A percentile compares a stretch with the other conserved stretches of the same genome.
phyloP scores from a whole-genome alignment of 148 eudicot species.

The Fagopyrum homotropicum region DNA sequence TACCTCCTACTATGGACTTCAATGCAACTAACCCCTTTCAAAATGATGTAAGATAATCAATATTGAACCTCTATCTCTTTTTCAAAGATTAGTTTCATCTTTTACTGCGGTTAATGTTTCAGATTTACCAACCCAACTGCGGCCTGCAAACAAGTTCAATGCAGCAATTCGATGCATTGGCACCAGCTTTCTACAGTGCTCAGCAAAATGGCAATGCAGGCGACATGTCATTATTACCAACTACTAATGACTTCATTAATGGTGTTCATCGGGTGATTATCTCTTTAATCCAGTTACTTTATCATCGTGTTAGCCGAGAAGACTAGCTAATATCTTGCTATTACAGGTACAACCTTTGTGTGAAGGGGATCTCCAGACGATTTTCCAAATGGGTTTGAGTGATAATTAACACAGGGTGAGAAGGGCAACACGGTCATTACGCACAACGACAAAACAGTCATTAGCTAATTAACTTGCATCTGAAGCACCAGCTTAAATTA shows the following conservation, averaged over 20 bases:
- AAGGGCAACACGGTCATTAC: background rate
- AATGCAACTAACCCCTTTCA: slow-evolving; percentile 3
- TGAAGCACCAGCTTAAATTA: background rate
- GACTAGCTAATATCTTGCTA: background rate
- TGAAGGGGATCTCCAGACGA: slow-evolving; percentile 77
- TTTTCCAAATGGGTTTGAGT: slow-evolving; percentile 64
- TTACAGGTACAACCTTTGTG: slow-evolving; percentile 48
- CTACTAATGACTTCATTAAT: slow-evolving; percentile 36
- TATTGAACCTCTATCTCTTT: background rate
- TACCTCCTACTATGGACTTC: slow-evolving; percentile 31
- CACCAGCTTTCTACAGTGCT: slow-evolving; percentile 36
- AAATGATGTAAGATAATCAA: background rate
- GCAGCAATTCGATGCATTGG: slow-evolving; percentile 41
- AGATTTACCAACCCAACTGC: slow-evolving; percentile 52
- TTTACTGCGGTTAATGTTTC: slow-evolving; percentile 8
- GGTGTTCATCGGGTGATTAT: slow-evolving; percentile 45
- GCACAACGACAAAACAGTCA: background rate
- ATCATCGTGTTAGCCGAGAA: background rate
- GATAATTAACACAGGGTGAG: slow-evolving; percentile 1
- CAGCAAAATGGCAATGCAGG: background rate
- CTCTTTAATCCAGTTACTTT: background rate
- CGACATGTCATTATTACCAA: slow-evolving; percentile 43
- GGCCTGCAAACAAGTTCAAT: slow-evolving; percentile 30
- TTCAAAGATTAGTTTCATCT: background rate
- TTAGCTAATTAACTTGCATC: background rate